phyloP scores from a whole-genome alignment of 345 rosid genomes.

The Camelina sativa region DNA sequence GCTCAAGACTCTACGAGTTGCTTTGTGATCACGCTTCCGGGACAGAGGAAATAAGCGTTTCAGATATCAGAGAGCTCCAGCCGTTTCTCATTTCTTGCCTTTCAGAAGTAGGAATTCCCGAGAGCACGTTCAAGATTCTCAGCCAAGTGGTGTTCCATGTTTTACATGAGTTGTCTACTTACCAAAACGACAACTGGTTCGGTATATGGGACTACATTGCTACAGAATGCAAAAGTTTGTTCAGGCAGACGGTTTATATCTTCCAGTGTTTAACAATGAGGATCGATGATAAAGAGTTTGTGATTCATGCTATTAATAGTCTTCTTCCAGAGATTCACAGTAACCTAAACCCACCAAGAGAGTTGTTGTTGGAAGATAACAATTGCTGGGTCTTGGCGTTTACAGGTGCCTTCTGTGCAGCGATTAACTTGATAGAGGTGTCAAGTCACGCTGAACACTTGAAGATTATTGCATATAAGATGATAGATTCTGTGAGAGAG shows the following conservation, averaged over 20 bases:
- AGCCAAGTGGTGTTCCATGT: neutral
- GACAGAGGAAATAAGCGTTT: neutral
- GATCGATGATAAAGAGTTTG: neutral
- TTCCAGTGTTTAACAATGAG: conserved; percentile 18
- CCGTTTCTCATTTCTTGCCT: conserved; percentile 23
- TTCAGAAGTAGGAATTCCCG: neutral
- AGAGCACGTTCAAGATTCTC: conserved; percentile 19
- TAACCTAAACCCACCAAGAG: neutral
- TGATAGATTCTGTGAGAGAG: conserved; percentile 12
- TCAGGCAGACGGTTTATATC: neutral
- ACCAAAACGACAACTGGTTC: neutral
- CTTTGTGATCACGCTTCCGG: conserved; percentile 20
- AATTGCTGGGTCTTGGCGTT: neutral
- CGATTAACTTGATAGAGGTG: conserved; percentile 4
- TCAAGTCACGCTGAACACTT: neutral
- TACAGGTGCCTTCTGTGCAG: neutral
- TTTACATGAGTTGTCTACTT: neutral
- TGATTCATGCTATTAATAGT: neutral
- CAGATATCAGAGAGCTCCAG: conserved; percentile 7
- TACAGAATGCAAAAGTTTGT: neutral
- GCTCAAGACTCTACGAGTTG: neutral
- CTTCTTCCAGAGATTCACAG: conserved; percentile 7
- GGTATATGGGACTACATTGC: conserved; percentile 15
- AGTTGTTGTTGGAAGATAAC: neutral
- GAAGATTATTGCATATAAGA: neutral